These are phyloP conservation scores for Thamnidium elegans DNA, from an alignment of 192 early-diverging fungal genomes.

Conservation along the genomic window DNA sequence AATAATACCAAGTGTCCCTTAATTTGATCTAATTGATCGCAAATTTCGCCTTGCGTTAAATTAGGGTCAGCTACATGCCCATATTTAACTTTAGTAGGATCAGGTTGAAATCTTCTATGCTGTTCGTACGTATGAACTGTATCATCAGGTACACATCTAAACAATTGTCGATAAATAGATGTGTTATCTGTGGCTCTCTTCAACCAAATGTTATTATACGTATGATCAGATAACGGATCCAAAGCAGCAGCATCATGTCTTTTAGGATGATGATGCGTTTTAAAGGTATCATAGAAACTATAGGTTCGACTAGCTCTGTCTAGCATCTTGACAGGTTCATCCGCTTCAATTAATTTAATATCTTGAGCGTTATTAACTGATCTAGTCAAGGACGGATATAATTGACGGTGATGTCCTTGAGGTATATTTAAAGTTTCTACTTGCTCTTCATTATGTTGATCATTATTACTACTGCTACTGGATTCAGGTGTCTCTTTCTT, in stretches of 20 bases:
- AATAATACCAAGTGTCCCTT: conserved; percentile 53
- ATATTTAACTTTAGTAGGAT: conserved; percentile 35
- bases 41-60: conserved; percentile 28
- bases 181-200: conserved; percentile 63
- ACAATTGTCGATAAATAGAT: conserved; percentile 64
- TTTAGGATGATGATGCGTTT: conserved; percentile 1
- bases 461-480: not conserved
- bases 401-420: not conserved
- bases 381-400: not conserved
- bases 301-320: conserved; percentile 15
- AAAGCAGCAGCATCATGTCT: conserved; percentile 39
- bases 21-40: conserved; percentile 33
- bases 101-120: conserved; percentile 44
- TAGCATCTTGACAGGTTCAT: conserved; percentile 41
- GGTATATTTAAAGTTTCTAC: not conserved
- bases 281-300: conserved; percentile 16
- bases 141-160: conserved; percentile 81
- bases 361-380: conserved; percentile 21
- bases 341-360: conserved; percentile 23
- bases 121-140: conserved; percentile 56
- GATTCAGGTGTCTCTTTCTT: not conserved
- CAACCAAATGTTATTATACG: conserved; percentile 52
- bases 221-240: conserved; percentile 66
- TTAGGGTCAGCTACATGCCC: conserved; percentile 50
- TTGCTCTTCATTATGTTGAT: not conserved